Percentiles rank a stretch among this genome's conserved stretches.
phyloP scores from a whole-genome alignment of 2,329 filamentous ascomycete species.

The Colletotrichum tabaci region DNA sequence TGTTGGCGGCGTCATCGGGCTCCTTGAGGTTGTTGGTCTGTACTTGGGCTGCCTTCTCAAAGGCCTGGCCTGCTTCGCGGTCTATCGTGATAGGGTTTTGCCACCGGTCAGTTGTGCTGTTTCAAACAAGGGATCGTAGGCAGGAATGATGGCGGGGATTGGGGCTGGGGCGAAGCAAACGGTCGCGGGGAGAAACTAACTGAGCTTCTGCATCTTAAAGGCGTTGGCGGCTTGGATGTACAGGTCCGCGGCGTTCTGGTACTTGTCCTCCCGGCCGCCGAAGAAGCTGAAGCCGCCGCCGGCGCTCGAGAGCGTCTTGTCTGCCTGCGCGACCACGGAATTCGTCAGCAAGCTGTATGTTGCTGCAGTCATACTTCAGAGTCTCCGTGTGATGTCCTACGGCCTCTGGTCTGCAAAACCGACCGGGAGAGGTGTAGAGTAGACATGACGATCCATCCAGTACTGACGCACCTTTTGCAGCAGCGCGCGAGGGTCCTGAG shows the following conservation, averaged over 20 bases:
- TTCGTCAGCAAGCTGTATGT: constrained; percentile 4
- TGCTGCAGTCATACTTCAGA: not conserved
- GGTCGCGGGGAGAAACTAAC: constrained; percentile 61
- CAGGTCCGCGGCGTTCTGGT: constrained; percentile 88
- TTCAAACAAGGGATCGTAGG: not conserved
- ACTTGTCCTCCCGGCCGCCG: constrained; percentile 88
- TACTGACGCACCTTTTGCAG: constrained; percentile 77
- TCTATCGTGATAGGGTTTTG: constrained; percentile 62
- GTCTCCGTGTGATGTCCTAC: not conserved
- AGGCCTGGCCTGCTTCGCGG: constrained; percentile 88
- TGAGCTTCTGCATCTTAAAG: constrained; percentile 88
- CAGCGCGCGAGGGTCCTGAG: constrained; percentile 83
- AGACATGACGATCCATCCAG: not conserved
- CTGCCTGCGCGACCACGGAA: constrained; percentile 74
- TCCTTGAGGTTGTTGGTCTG: constrained; percentile 88
- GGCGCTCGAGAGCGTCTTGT: constrained; percentile 84
- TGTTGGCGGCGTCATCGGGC: constrained; percentile 92
- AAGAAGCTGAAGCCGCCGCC: constrained; percentile 91
- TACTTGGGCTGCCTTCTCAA: constrained; percentile 88
- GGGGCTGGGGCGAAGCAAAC: not conserved
- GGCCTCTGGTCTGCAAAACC: not conserved
- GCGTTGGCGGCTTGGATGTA: constrained; percentile 93
- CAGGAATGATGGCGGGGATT: not conserved
- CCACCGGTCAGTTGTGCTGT: not conserved
- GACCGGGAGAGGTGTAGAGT: too few species aligned